These are phyloP conservation scores for Phellopilus nigrolimitatus DNA, from an alignment of 1,284 basidiomycete genomes.

Conservation along the genomic window DNA sequence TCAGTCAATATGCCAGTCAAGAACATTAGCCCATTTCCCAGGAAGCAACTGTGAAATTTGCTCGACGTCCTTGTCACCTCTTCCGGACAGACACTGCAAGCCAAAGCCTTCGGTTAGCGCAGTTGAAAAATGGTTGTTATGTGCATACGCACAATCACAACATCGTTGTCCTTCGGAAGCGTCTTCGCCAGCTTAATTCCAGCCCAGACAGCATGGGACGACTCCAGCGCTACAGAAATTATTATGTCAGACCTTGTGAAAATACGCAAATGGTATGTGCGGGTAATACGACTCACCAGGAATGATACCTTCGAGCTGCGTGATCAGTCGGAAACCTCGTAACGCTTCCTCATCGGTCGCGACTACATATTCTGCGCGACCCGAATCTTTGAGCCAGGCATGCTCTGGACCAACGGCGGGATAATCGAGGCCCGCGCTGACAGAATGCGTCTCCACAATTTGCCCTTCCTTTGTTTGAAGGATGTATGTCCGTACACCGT, in stretches of 20 bases:
- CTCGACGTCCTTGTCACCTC: conserved; percentile 94
- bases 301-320: conserved; percentile 95
- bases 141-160: conserved; percentile 75
- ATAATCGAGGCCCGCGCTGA: conserved; percentile 92
- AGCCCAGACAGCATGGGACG: conserved; percentile 93
- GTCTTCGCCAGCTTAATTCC: conserved; percentile 84
- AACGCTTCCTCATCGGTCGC: conserved; percentile 95
- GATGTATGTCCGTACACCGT: conserved; percentile 94
- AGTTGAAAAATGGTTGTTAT: conserved; percentile 8
- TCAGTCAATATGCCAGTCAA: conserved; percentile 76
- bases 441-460: conserved; percentile 95
- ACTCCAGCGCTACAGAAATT: conserved; percentile 72
- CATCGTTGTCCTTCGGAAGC: conserved; percentile 77
- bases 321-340: conserved; percentile 86
- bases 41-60: conserved; percentile 83
- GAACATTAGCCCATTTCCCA: conserved; percentile 80
- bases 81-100: conserved; percentile 75
- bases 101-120: conserved; percentile 4
- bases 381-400: conserved; percentile 92
- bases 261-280: conserved; percentile 4
- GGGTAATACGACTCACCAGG: conserved; percentile 58
- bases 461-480: conserved; percentile 87
- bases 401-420: conserved; percentile 97
- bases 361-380: conserved; percentile 87
- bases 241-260: conserved; percentile 9